Evolutionary conservation across 495 filamentous ascomycete species (phyloP), one percentile per base, ranked within the genome.

Genomic region (Glonium stellatum): DNA sequence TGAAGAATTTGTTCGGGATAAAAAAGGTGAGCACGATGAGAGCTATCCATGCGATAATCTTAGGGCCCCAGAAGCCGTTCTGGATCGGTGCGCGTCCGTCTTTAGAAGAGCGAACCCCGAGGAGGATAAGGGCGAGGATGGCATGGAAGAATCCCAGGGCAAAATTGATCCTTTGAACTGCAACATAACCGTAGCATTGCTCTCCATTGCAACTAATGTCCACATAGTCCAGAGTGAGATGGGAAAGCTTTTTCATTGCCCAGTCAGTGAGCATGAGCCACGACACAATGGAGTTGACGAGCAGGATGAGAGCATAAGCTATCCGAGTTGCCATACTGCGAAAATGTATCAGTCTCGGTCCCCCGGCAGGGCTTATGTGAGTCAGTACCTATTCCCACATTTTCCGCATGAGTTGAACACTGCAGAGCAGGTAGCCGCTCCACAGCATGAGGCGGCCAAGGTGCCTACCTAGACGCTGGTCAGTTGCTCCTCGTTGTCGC

Each of bases 241-340:
- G 82, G 70, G 96, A 85, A 10, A 98, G 78, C 69, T 97, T 97
- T 67, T 96, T 91, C 72, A 97, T 86, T 15, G 93, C 93, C 93
- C 95, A 98, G 60, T 90, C 90, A 9, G 93, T 97, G 80, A 97
- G 92, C 91, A 97, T 95, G 36, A 98, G 88, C 93, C 93, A 98
- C 31, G 95, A 92, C 49, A 95, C 71, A 61, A 97, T 95, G 49
- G 91, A 96, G 81, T 98, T 97, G 76, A 96, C 73, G 62, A 97
- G 82, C 56, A 98, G 89, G 67, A 98, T 87, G 70, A 97, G 83
- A 65, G 95, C 93, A 75, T 97, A 98, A 69, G 88, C 92, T 74
- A 98, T 96, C 77, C 93, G 87, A 69, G 93, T 98, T 37, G 92
- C 91, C 77, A 96, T 91, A 73, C 90, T 95, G 65, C 64, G 22